Conservation (phyloP, 768 basidiomycete genomes). For the Phaeotremella skinneri region DNA sequence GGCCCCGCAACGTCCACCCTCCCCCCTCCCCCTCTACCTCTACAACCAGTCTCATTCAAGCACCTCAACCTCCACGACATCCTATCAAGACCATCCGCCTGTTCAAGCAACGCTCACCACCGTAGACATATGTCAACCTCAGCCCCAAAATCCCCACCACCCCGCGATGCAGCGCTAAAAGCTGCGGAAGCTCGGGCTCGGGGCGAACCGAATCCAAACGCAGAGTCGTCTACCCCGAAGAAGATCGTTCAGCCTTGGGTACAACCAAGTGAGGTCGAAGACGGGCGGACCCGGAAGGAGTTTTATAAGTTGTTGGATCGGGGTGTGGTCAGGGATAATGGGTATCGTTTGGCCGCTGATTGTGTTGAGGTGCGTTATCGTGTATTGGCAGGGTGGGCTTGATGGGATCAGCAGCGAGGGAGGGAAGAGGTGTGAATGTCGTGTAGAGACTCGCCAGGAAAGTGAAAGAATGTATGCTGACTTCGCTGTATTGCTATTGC, state of each 20-base stretch:
- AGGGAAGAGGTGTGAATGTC: no score
- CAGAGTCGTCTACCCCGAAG: constrained; percentile 79
- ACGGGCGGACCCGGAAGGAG: constrained; percentile 26
- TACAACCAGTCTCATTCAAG: no score
- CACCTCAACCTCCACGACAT: no score
- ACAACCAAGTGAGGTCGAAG: constrained; percentile 34
- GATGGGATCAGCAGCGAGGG: not conserved
- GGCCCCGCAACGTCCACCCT: no score
- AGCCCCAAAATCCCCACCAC: not conserved
- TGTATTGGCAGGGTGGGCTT: not conserved
- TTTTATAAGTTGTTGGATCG: constrained; percentile 42
- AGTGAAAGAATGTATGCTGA: no score
- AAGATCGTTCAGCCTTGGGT: constrained; percentile 63
- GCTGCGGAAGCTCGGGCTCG: not conserved
- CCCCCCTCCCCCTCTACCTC: no score
- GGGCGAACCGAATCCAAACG: not conserved
- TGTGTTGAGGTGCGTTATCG: constrained; percentile 41
- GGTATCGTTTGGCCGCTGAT: constrained; percentile 30
- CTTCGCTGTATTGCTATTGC: no score
- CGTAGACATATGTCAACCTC: not conserved
- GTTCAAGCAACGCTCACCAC: no score
- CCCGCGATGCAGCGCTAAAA: not conserved
- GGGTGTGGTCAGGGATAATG: constrained; percentile 44
- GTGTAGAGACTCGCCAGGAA: no score
- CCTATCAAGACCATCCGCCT: no score